These are phyloP conservation scores for Laguncularia racemosa DNA, from an alignment of 345 rosid species.

Conservation along the genomic window DNA sequence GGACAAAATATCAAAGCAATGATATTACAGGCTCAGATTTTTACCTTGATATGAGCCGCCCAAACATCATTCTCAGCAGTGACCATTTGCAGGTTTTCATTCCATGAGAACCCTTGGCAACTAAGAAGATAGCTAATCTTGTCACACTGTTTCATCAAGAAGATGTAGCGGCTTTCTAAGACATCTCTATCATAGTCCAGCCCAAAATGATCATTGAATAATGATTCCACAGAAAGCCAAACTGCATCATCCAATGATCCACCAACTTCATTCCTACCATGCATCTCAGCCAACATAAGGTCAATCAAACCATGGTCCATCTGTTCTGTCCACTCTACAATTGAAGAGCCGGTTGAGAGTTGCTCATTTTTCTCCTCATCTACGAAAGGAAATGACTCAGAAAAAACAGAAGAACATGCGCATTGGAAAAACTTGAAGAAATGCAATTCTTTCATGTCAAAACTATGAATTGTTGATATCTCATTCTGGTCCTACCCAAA, in stretches of 20 bases:
- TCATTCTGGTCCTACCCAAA: too few relatives aligned
- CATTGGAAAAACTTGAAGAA: neutral
- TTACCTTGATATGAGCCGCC: conserved; percentile 58
- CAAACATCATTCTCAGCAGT: conserved; percentile 42
- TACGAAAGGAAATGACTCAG: conserved; percentile 14
- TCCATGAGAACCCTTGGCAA: conserved; percentile 53
- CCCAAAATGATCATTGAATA: conserved; percentile 47
- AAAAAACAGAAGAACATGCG: neutral
- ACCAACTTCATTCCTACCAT: conserved; percentile 34
- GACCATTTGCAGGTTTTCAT: conserved; percentile 43
- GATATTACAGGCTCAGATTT: neutral
- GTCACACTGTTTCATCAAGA: conserved; percentile 57
- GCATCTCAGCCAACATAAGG: conserved; percentile 49
- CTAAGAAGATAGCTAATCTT: conserved; percentile 45
- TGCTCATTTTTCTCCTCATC: conserved; percentile 30
- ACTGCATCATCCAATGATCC: conserved; percentile 45
- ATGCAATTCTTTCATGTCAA: conserved; percentile 1
- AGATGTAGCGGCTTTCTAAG: conserved; percentile 43
- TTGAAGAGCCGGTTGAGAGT: conserved; percentile 17
- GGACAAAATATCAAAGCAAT: neutral
- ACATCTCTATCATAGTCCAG: conserved; percentile 35
- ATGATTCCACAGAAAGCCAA: conserved; percentile 47
- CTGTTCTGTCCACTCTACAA: conserved; percentile 44
- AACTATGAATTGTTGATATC: too few relatives aligned
- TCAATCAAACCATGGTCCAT: conserved; percentile 51